These are phyloP conservation scores for Podaxis sp. DNA, from an alignment of 768 basidiomycete genomes.

Conservation along the genomic window DNA sequence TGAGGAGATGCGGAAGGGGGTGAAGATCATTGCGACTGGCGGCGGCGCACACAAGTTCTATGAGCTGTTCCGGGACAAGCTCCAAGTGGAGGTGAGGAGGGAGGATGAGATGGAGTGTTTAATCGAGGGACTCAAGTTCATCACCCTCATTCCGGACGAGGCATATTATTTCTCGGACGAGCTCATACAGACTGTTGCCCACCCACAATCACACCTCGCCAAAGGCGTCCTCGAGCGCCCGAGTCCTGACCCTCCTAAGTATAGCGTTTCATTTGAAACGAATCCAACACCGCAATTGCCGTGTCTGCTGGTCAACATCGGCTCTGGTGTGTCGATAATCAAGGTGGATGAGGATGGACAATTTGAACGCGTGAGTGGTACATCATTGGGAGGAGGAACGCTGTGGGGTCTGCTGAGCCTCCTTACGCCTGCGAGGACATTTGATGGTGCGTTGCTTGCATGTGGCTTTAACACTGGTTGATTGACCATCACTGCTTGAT, in stretches of 20 bases:
- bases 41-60: constrained; percentile 96
- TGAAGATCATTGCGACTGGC: constrained; percentile 97
- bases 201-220: constrained; percentile 18
- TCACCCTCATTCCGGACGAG: constrained; percentile 93
- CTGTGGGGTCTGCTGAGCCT: constrained; percentile 94
- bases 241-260: constrained; percentile 86
- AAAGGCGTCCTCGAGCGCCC: constrained; percentile 63
- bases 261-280: constrained; percentile 82
- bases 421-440: constrained; percentile 89
- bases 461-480: constrained; percentile 7
- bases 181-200: constrained; percentile 68
- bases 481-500: constrained; percentile 9
- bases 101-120: constrained; percentile 99
- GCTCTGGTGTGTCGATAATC: constrained; percentile 96
- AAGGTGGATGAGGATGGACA: constrained; percentile 93
- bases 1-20: constrained; percentile 85
- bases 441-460: constrained; percentile 73
- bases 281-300: constrained; percentile 86
- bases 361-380: constrained; percentile 96
- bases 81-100: constrained; percentile 79
- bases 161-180: constrained; percentile 99
- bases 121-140: constrained; percentile 94
- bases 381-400: constrained; percentile 95
- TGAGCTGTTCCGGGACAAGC: constrained; percentile 65
- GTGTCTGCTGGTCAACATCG: constrained; percentile 96